Evolutionary conservation across 2,329 filamentous ascomycete genomes (phyloP), one percentile per base, ranked within the genome.

Genomic region (Aspergillus sp.): DNA sequence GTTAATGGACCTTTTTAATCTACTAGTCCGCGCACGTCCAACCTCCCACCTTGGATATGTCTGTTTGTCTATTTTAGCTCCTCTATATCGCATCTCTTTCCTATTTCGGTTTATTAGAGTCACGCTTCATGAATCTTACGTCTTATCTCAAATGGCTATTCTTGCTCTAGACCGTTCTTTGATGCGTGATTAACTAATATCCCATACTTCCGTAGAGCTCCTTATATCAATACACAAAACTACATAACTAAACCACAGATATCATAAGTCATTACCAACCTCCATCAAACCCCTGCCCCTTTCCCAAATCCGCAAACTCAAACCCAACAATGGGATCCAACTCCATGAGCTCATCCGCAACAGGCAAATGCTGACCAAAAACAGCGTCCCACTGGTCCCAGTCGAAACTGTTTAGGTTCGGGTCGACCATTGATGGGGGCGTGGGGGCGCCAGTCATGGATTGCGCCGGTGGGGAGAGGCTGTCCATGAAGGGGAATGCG

Each of bases 331-430:
- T 62, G 3, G 66, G 62, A 44, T 72, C 69, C 9, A 71, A 49
- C 46, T 71, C 69, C 65, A 71, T 70, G 8, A 69, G 48, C 33
- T 70, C 69, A 48, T 71, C 69, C 0, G 68, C 63, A 12, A 72
- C 66, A 9, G 67, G 67, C 8, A 72, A 56, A 48, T 72, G 69
- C 45, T 73, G 70, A 2, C 71, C 70, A 44, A 74, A 74, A 2
- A 73, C 70, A 5, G 70, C 67, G 44, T 74, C 71, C 71, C 71
- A 74, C 52, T 71, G 64, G 45, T 73, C 71, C 71, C 71, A 74
- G 55, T 74, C 71, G 52, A 74, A 74, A 45, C 70, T 66, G 26
- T 70, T 66, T 19, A 71, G 45, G 41, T 70, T 71, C 6, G 66
- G 63, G 19, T 68, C 67, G 6, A 68, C 54, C 60, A 68, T 63